Conservation (phyloP, 2,329 filamentous ascomycete species). For the Aspergillus pseudonomiae region DNA sequence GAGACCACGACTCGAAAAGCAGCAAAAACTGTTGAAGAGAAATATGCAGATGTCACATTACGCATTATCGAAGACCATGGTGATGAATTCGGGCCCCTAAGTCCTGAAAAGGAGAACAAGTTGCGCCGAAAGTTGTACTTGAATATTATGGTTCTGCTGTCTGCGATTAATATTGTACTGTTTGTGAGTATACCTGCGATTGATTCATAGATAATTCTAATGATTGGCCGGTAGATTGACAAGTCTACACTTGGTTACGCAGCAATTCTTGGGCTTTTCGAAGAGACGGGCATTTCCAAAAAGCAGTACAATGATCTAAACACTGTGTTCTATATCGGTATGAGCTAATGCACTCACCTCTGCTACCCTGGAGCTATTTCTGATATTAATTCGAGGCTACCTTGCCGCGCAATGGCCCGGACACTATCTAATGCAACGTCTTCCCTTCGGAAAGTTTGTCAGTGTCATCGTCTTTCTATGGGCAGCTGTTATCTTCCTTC, state of each 20-base stretch:
- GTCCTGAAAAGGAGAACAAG: neutral
- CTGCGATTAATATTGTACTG: neutral
- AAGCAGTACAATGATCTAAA: constrained; percentile 3
- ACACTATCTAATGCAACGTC: constrained; percentile 8
- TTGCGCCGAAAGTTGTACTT: neutral
- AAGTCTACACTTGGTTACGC: constrained; percentile 1
- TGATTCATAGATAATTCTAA: neutral
- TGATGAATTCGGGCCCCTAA: neutral
- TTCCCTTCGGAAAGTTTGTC: constrained; percentile 4
- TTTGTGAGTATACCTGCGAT: neutral
- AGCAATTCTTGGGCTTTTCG: constrained; percentile 1
- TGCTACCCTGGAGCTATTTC: neutral
- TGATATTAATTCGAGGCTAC: neutral
- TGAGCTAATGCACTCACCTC: neutral
- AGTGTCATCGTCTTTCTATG: neutral
- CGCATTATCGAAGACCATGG: constrained; percentile 4
- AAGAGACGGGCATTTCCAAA: neutral
- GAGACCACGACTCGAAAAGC: neutral
- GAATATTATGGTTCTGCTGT: neutral
- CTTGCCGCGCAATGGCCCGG: constrained; percentile 6
- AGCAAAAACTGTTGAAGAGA: neutral
- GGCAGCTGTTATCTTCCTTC: neutral
- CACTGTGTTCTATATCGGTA: neutral
- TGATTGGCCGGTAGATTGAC: neutral
- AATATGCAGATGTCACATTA: constrained; percentile 1